Percentiles rank a stretch among this genome's conserved stretches.
Conservation (phyloP, 2,329 filamentous ascomycete genomes). For the Pezicula neosporulosa region DNA sequence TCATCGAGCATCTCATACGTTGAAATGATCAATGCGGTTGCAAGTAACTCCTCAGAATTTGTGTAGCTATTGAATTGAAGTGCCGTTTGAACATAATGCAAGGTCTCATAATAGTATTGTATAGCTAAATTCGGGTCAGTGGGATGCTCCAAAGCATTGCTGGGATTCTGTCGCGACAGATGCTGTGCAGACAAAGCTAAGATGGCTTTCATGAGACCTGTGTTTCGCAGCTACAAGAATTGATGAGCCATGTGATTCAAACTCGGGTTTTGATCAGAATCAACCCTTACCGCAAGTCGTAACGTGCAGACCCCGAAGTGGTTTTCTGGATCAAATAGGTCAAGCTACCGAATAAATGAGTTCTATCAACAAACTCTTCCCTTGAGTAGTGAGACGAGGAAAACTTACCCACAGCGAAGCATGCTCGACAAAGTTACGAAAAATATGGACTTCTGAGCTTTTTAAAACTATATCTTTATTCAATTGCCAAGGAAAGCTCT, state of each 20-base stretch:
- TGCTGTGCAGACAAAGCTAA: slow-evolving; percentile 40
- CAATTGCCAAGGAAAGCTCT: slow-evolving; percentile 10
- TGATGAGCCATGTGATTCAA: no score
- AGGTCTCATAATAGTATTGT: slow-evolving; percentile 60
- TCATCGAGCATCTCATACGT: slow-evolving; percentile 66
- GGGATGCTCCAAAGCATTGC: slow-evolving; percentile 29
- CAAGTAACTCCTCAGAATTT: slow-evolving; percentile 52
- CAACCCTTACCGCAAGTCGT: slow-evolving; percentile 23
- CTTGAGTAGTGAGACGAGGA: no score
- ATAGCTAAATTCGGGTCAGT: slow-evolving; percentile 38
- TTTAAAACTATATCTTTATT: slow-evolving; percentile 10
- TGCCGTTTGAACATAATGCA: slow-evolving; percentile 58
- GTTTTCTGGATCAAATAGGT: slow-evolving; percentile 30
- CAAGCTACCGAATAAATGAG: slow-evolving; percentile 14
- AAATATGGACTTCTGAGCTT: slow-evolving; percentile 8
- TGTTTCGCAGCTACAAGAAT: slow-evolving; percentile 40
- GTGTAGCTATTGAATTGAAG: slow-evolving; percentile 56
- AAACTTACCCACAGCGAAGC: slow-evolving; percentile 18
- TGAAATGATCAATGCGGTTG: slow-evolving; percentile 58
- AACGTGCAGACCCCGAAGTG: slow-evolving; percentile 30
- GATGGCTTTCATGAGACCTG: slow-evolving; percentile 54
- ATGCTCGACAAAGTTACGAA: slow-evolving; percentile 19
- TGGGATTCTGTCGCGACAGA: no score
- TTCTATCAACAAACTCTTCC: no score
- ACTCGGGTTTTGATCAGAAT: slow-evolving; percentile 13